Conservation (phyloP, 129 eudicot species). For the carrot (Daucus carota) region DH1_v3.0 NC_030386.2:15185001-15185500, state of each 20-base stretch:
- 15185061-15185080: slow-evolving; percentile 1
- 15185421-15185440: slow-evolving; percentile 91
- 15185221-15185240: slow-evolving; percentile 78
- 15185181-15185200: not conserved
- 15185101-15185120: slow-evolving; percentile 94
- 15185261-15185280: slow-evolving; percentile 73
- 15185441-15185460: slow-evolving; percentile 97
- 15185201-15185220: slow-evolving; percentile 9
- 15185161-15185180: not conserved
- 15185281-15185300: slow-evolving; percentile 93
- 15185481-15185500: slow-evolving; percentile 92
- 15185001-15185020: slow-evolving; percentile 21
- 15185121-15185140: slow-evolving; percentile 98
- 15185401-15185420: slow-evolving; percentile 36
- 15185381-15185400: not conserved
- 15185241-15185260: slow-evolving; percentile 72
- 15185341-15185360: not conserved
- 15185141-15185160: slow-evolving; percentile 45
- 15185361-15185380: not conserved
- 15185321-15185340: not conserved
- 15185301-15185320: slow-evolving; percentile 55
- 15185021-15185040: not conserved
- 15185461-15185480: slow-evolving; percentile 88
- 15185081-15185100: slow-evolving; percentile 72
- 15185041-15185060: not conserved